Evolutionary conservation across 306 rosid species (phyloP).

Genomic region (Pyrus bretschneideri): DNA sequence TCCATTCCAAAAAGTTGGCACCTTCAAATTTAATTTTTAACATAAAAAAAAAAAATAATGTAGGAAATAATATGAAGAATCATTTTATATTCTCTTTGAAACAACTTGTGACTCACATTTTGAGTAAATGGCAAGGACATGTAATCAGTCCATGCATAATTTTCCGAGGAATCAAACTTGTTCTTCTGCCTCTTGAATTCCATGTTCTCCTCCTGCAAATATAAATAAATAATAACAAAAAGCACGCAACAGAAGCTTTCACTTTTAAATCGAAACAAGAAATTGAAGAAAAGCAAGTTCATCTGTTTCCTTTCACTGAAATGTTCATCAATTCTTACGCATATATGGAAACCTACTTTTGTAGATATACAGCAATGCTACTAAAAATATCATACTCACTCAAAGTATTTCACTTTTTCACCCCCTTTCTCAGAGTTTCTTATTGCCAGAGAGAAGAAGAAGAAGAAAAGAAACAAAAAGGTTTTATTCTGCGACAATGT

Average conservation of each 20-base stretch:
- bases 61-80: too few species aligned
- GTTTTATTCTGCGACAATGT: neutral
- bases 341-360: slow-evolving; percentile 7
- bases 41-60: neutral
- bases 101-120: slow-evolving; percentile 47
- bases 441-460: neutral
- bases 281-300: neutral
- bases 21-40: neutral
- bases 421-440: neutral
- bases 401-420: neutral
- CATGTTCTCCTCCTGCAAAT: slow-evolving; percentile 80
- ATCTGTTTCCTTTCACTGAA: neutral
- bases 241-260: neutral
- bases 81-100: neutral
- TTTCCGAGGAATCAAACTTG: slow-evolving; percentile 30
- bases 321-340: neutral
- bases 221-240: slow-evolving; percentile 1
- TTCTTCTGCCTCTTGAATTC: slow-evolving; percentile 44
- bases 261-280: neutral
- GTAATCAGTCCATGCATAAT: slow-evolving; percentile 71
- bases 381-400: neutral
- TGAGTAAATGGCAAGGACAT: slow-evolving; percentile 82
- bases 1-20: too few species aligned
- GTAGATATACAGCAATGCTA: neutral
- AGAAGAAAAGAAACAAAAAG: neutral